phyloP scores from a whole-genome alignment of 1,284 basidiomycete species.

The Trametes polyzona region DNA sequence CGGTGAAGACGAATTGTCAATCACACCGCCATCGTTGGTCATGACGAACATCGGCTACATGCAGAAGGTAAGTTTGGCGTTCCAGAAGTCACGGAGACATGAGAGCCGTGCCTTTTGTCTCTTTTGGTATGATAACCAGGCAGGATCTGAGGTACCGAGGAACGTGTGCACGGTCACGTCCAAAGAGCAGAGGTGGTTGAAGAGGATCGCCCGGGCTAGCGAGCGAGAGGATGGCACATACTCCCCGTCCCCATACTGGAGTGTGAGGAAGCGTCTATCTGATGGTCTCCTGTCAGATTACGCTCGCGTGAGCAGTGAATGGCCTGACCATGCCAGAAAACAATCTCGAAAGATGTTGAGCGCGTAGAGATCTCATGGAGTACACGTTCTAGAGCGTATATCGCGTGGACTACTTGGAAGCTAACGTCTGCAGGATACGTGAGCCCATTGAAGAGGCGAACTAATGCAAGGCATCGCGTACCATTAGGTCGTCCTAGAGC shows the following conservation, averaged over 20 bases:
- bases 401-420: conserved; percentile 67
- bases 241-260: conserved; percentile 40
- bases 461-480: conserved; percentile 29
- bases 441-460: no score
- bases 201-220: conserved; percentile 56
- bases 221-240: conserved; percentile 49
- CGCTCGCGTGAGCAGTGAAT: neutral
- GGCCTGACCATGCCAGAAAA: conserved; percentile 60
- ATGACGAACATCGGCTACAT: conserved; percentile 70
- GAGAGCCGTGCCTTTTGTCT: conserved; percentile 42
- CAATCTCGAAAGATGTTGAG: conserved; percentile 61
- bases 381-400: conserved; percentile 53
- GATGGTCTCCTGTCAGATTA: neutral
- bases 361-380: conserved; percentile 54
- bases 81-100: neutral
- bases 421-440: conserved; percentile 45
- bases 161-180: conserved; percentile 50
- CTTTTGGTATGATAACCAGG: conserved; percentile 51
- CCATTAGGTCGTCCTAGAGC: conserved; percentile 51
- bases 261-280: conserved; percentile 48
- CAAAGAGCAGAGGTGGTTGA: conserved; percentile 50
- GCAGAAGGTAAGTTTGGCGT: conserved; percentile 8
- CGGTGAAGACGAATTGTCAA: conserved; percentile 18
- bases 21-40: conserved; percentile 53
- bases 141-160: conserved; percentile 44